Evolutionary conservation across 192 early-diverging fungal genomes (phyloP), one percentile per base, ranked within the genome.

Genomic region (Nowakowskiella sp.): DNA sequence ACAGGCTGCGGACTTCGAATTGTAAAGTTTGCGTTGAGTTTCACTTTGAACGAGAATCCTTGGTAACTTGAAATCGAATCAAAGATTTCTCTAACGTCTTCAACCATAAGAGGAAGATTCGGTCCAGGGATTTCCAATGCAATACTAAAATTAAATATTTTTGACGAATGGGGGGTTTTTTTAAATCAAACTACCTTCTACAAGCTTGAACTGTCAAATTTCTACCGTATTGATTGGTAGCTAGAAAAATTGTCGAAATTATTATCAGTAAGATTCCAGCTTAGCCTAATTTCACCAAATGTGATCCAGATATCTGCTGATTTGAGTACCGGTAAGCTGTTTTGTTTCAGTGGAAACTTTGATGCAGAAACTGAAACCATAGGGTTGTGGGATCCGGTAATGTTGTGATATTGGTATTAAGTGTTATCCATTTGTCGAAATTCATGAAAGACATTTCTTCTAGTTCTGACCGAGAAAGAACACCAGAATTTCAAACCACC

Each of bases 401-500:
- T 13, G 36, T 13, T 8, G 22, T 51, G 51, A 74, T 65, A 5
- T 71, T 56, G 2, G 72, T 71, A 58, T 74, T 74, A 6, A 51
- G 29, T 0, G 32, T 50, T 7, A 74, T 48, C n/a, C 70, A 16
- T 8, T 55, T 55, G 4, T 62, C 65, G 21, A 71, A 47, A 10
- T 47, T 55, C 22, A 62, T 43, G 21, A 6, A 8, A 23, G 46
- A 44, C 27, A 74, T 31, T 3, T 67, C 62, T 8, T n/a, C n/a
- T 6, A 44, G 19, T 31, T 80, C 77, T n/a, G 52, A 52, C 8
- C 31, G 42, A 8, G 58, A 66, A 9, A 80, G 60, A 13, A 75
- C 67, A 13, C 72, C 77, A 13, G 57, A 49, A 13, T 55, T 59
- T 78, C 68, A 51, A 71, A 78, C 76, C 76, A 78, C 42, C 57